A percentile compares a stretch with the other conserved stretches of the same genome.
Conservation (phyloP, 1,284 basidiomycete species). For the Boletus holoroseus region DNA sequence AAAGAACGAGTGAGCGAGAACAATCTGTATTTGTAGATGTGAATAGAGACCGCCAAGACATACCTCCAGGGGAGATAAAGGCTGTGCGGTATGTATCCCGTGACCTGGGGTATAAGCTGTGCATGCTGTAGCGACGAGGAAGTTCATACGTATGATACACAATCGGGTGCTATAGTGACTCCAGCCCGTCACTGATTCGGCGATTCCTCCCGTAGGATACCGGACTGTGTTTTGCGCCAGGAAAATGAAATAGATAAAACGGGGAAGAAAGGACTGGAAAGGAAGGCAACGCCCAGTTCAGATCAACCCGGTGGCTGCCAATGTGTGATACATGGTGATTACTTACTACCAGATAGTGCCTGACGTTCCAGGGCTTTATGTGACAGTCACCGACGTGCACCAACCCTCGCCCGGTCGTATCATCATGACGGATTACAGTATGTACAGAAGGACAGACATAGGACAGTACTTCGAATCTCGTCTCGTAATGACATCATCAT, state of each 20-base stretch:
- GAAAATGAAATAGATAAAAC: too few species aligned
- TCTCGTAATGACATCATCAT: neutral
- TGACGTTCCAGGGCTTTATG: too few species aligned
- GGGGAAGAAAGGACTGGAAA: too few species aligned
- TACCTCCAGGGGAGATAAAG: neutral
- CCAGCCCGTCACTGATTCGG: neutral
- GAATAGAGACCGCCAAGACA: neutral
- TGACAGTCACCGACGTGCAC: too few species aligned
- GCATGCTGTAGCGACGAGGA: too few species aligned
- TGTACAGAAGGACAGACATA: neutral
- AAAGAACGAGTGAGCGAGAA: neutral
- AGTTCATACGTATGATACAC: too few species aligned
- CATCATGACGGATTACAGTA: neutral
- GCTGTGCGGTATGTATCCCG: neutral
- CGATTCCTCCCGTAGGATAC: neutral
- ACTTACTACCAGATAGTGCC: too few species aligned
- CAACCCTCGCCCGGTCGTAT: neutral
- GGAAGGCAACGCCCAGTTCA: too few species aligned
- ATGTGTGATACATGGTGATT: too few species aligned
- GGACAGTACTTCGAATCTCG: neutral
- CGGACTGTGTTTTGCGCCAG: neutral
- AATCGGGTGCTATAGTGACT: neutral
- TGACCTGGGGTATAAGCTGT: too few species aligned
- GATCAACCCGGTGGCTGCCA: too few species aligned
- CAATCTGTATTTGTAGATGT: neutral